Evolutionary conservation across 768 basidiomycete species (phyloP).

Genomic region (Boletus bicolor): DNA sequence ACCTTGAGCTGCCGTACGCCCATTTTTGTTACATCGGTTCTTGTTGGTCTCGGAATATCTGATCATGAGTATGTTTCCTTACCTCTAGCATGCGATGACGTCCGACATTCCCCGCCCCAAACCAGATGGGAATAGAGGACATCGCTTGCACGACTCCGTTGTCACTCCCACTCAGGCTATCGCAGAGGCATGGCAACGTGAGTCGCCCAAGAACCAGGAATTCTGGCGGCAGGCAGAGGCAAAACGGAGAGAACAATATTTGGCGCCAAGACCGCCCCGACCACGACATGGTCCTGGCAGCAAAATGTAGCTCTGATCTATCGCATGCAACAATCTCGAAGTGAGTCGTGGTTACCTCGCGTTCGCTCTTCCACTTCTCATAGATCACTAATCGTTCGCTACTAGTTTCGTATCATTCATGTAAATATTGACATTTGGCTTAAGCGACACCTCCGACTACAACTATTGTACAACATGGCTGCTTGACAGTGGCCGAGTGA

Average conservation of each 20-base stretch:
- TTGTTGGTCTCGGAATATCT: conserved; percentile 22
- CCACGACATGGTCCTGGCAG: conserved; percentile 38
- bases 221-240: conserved; percentile 58
- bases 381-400: conserved; percentile 3
- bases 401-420: conserved; percentile 31
- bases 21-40: conserved; percentile 31
- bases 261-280: conserved; percentile 33
- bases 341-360: conserved; percentile 11
- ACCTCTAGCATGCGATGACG: conserved; percentile 35
- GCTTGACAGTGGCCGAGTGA: conserved; percentile 5
- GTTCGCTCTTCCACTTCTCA: background rate
- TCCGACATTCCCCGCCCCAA: conserved; percentile 34
- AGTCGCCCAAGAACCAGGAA: conserved; percentile 57
- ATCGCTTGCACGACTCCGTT: conserved; percentile 24
- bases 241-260: conserved; percentile 46
- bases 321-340: conserved; percentile 13
- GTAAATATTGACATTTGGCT: conserved; percentile 28
- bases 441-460: conserved; percentile 19
- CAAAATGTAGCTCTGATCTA: conserved; percentile 47
- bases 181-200: conserved; percentile 64
- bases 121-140: conserved; percentile 33
- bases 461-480: conserved; percentile 25
- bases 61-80: conserved; percentile 30
- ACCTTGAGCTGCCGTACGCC: conserved; percentile 38
- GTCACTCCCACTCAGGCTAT: conserved; percentile 60